phyloP scores from a whole-genome alignment of 257 asterid species.

The Leonotis leonurus region DNA sequence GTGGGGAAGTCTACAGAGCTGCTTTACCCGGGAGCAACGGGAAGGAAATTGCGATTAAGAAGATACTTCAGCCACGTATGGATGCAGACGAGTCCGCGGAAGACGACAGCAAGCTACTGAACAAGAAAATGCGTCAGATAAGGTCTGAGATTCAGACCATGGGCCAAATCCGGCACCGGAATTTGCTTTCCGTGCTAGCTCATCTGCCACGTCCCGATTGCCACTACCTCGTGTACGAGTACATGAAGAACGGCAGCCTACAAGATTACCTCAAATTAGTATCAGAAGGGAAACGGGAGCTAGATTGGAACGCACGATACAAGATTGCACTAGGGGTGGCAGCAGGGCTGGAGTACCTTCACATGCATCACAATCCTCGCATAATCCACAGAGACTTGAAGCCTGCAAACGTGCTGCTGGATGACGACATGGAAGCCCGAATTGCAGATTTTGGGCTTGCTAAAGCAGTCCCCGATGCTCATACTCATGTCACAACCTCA shows the following conservation, averaged over 20 bases:
- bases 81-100: conserved; percentile 56
- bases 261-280: conserved; percentile 53
- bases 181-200: conserved; percentile 72
- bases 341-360: conserved; percentile 88
- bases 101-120: conserved; percentile 64
- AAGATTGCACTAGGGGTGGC: conserved; percentile 77
- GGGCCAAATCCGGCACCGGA: conserved; percentile 81
- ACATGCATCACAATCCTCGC: conserved; percentile 51
- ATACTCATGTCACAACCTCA: conserved; percentile 67
- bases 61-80: conserved; percentile 44
- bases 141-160: conserved; percentile 81
- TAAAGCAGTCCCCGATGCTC: conserved; percentile 66
- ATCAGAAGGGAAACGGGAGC: conserved; percentile 35
- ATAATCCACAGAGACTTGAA: conserved; percentile 85
- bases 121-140: conserved; percentile 75
- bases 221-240: conserved; percentile 78
- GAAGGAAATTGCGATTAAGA: conserved; percentile 72
- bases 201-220: conserved; percentile 71
- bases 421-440: conserved; percentile 90
- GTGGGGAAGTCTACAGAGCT: conserved; percentile 83
- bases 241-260: conserved; percentile 87
- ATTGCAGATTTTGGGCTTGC: conserved; percentile 92
- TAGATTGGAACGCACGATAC: conserved; percentile 63
- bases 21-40: conserved; percentile 72
- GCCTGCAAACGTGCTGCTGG: conserved; percentile 82